Percentiles rank a stretch among this genome's conserved stretches.
phyloP scores from a whole-genome alignment of 2,329 filamentous ascomycete genomes.

The Meredithiella fracta region DNA sequence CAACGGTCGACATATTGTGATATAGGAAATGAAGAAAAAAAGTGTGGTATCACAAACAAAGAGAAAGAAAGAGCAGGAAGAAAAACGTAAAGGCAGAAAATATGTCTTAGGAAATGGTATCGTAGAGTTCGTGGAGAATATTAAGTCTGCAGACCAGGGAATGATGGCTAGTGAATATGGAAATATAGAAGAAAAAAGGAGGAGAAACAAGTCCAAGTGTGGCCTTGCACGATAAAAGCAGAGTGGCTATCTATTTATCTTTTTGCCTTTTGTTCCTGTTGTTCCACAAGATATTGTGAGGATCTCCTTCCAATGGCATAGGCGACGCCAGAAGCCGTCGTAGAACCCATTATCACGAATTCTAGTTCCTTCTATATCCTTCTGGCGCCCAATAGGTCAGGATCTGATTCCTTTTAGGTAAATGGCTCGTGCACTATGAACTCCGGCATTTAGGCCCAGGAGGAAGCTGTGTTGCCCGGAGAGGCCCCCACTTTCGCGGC shows the following conservation, averaged over 20 bases:
- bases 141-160: not conserved
- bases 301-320: not conserved
- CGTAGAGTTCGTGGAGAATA: conserved; percentile 1
- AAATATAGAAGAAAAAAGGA: not conserved
- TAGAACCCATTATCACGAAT: conserved; percentile 11
- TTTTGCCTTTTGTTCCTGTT: not conserved
- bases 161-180: not conserved
- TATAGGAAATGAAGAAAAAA: not conserved
- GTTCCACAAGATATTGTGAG: not conserved
- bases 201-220: not conserved
- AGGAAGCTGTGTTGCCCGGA: not conserved
- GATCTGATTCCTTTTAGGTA: conserved; percentile 4
- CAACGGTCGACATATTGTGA: conserved; percentile 39
- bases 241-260: conserved; percentile 7
- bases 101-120: conserved; percentile 1
- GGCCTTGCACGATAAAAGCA: not conserved
- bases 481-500: conserved; percentile 7
- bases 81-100: not conserved
- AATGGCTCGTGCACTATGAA: conserved; percentile 7
- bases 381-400: conserved; percentile 8
- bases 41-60: not conserved
- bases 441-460: not conserved
- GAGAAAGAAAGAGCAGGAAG: conserved; percentile 1
- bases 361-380: conserved; percentile 15
- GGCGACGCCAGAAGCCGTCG: not conserved